Evolutionary conservation across 306 rosid species (phyloP).

Genomic region (Oemleria cerasiformis): DNA sequence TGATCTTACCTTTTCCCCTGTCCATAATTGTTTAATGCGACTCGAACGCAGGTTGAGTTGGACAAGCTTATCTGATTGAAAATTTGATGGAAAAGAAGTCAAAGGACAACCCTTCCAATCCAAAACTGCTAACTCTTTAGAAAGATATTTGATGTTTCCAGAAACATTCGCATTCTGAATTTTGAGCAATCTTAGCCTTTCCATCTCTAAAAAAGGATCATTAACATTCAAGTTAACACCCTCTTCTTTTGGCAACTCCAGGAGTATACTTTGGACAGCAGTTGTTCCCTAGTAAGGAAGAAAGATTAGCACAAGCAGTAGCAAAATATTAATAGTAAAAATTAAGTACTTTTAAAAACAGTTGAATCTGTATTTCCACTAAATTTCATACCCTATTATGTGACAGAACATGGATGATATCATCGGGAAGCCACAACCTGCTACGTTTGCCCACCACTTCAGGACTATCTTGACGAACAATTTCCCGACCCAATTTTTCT

Average conservation of each 20-base stretch:
- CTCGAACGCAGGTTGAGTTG: conserved; percentile 22
- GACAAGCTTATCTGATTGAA: conserved; percentile 25
- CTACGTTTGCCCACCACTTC: conserved; percentile 4
- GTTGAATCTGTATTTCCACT: not conserved
- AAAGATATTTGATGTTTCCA: not conserved
- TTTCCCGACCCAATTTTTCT: conserved; percentile 22
- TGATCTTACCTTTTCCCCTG: conserved; percentile 13
- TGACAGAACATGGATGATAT: not conserved
- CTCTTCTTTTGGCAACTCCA: not conserved
- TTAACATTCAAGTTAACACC: not conserved
- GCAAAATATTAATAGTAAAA: no score
- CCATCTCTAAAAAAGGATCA: conserved; percentile 19
- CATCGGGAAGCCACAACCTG: conserved; percentile 25
- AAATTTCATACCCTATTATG: not conserved
- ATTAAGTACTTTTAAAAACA: not conserved
- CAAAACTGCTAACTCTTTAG: conserved; percentile 19
- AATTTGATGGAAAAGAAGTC: conserved; percentile 10
- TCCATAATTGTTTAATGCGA: conserved; percentile 15
- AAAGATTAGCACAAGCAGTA: not conserved
- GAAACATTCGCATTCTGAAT: conserved; percentile 1
- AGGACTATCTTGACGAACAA: not conserved
- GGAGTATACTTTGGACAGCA: conserved; percentile 3
- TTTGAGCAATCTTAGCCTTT: conserved; percentile 22
- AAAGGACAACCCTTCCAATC: conserved; percentile 28
- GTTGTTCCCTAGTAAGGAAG: conserved; percentile 5